These are phyloP conservation scores for Acer negundo DNA, from an alignment of 345 rosid genomes.

Conservation along the genomic window DNA sequence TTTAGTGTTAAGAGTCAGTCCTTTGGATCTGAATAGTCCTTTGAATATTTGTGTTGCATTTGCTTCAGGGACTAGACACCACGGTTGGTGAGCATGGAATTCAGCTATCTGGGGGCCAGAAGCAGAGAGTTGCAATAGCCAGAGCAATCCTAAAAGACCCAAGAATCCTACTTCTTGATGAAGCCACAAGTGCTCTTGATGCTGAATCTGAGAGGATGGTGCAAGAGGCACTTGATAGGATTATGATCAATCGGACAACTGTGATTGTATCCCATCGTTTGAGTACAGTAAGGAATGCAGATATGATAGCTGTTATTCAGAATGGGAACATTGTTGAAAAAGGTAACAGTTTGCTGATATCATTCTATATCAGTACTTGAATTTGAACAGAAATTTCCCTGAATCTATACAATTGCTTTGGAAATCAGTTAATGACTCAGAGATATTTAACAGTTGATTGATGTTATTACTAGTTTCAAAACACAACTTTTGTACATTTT, in stretches of 20 bases:
- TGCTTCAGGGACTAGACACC: constrained; percentile 59
- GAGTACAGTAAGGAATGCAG: constrained; percentile 58
- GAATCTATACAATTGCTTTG: not conserved
- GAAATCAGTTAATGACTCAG: not conserved
- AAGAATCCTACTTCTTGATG: constrained; percentile 66
- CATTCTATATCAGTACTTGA: no score
- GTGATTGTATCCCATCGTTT: constrained; percentile 64
- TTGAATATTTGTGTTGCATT: not conserved
- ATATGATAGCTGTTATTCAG: constrained; percentile 58
- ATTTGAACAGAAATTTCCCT: no score
- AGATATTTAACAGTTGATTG: not conserved
- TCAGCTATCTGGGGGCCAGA: constrained; percentile 81
- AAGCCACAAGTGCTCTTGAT: constrained; percentile 79
- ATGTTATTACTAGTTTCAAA: not conserved
- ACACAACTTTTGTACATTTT: not conserved
- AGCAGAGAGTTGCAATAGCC: constrained; percentile 75
- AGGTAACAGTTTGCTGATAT: constrained; percentile 32
- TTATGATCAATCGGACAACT: constrained; percentile 66
- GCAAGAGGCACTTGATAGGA: constrained; percentile 63
- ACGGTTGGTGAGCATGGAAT: constrained; percentile 84
- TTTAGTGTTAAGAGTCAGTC: not conserved
- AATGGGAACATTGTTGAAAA: constrained; percentile 60
- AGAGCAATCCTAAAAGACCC: constrained; percentile 75
- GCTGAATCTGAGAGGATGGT: constrained; percentile 63
- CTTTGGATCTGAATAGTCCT: not conserved